Conservation (phyloP, 2,329 filamentous ascomycete species). For the Sordariomycetes sp. region DNA sequence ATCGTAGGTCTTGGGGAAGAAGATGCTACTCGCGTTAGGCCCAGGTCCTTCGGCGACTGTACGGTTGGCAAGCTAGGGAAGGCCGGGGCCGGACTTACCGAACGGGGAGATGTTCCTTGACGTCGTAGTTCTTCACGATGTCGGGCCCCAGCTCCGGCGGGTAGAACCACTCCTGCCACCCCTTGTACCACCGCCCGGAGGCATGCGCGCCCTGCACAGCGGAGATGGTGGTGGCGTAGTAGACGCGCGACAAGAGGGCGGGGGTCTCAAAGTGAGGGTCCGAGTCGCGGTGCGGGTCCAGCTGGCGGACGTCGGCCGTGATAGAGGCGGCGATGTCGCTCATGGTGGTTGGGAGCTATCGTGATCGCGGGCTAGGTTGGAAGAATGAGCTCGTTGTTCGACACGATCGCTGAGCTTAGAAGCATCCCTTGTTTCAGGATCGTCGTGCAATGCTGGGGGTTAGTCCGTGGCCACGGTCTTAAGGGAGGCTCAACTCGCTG, state of each 20-base stretch:
- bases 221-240: slow-evolving; percentile 10
- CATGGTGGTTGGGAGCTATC: neutral
- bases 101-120: slow-evolving; percentile 2
- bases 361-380: neutral
- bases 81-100: slow-evolving; percentile 1
- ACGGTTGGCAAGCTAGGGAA: neutral
- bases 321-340: neutral
- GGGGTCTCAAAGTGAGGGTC: neutral
- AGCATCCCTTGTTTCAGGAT: too few species aligned
- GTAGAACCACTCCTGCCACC: slow-evolving; percentile 2
- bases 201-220: neutral
- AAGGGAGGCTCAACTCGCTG: too few species aligned
- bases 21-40: slow-evolving; percentile 17
- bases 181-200: neutral
- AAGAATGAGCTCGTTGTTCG: too few species aligned
- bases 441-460: too few species aligned
- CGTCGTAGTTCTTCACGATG: slow-evolving; percentile 7
- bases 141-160: neutral
- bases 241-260: neutral
- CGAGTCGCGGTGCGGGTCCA: neutral
- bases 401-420: too few species aligned
- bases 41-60: neutral
- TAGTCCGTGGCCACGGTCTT: too few species aligned
- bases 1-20: slow-evolving; percentile 25
- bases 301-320: neutral